These are phyloP conservation scores for Lomentospora prolificans DNA, from an alignment of 2,329 filamentous ascomycete genomes.

Conservation along the genomic window DNA sequence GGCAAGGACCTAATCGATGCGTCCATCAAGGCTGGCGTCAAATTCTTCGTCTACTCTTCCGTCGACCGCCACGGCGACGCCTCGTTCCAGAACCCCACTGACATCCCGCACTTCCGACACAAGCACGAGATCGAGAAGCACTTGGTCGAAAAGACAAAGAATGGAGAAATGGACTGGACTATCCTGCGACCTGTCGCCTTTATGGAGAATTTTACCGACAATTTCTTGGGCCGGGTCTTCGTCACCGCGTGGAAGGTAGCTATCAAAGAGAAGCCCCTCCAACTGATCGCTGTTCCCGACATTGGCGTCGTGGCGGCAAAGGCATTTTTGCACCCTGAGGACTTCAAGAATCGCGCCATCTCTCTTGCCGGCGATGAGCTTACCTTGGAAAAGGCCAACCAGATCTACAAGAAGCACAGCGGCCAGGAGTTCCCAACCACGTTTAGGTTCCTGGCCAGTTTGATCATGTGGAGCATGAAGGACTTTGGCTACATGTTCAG, in stretches of 20 bases:
- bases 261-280: slow-evolving; percentile 27
- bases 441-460: slow-evolving; percentile 18
- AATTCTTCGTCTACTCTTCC: slow-evolving; percentile 91
- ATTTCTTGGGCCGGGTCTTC: slow-evolving; percentile 42
- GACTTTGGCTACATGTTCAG: slow-evolving; percentile 26
- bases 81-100: slow-evolving; percentile 59
- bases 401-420: slow-evolving; percentile 22
- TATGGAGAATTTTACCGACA: slow-evolving; percentile 32
- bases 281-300: slow-evolving; percentile 41
- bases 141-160: slow-evolving; percentile 54
- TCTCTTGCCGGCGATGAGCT: slow-evolving; percentile 31
- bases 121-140: slow-evolving; percentile 94
- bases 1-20: slow-evolving; percentile 82
- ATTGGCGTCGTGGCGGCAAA: slow-evolving; percentile 38
- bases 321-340: slow-evolving; percentile 35
- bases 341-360: slow-evolving; percentile 40
- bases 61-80: slow-evolving; percentile 71
- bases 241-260: slow-evolving; percentile 33
- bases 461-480: slow-evolving; percentile 19
- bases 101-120: slow-evolving; percentile 79
- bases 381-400: slow-evolving; percentile 20
- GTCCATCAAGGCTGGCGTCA: slow-evolving; percentile 71
- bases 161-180: slow-evolving; percentile 22
- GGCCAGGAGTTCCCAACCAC: slow-evolving; percentile 20
- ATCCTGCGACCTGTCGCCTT: slow-evolving; percentile 29